Base-by-base conservation (phyloP, 257 asterid genomes). In the Haberlea rhodopensis region DNA sequence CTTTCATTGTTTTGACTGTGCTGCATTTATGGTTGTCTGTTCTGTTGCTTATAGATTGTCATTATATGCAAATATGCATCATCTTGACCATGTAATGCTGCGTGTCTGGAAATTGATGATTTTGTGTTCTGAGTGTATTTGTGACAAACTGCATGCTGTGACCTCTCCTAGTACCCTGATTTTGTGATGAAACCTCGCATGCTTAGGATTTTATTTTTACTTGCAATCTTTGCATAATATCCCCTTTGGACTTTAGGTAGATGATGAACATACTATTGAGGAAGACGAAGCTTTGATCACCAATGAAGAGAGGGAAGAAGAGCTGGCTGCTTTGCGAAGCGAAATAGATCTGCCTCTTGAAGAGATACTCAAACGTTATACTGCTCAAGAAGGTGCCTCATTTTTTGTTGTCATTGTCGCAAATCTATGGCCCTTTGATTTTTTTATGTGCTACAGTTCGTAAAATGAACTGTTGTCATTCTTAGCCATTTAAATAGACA, bases 251-350 rank as follows among this genome's bases (percentile, higher is more conserved):
- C 59, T 78, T 87, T 83, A 90, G 99, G 97, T 86, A 86, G 99
- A 94, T 64, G 97, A 90, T 51, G 99, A 94, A 90, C 95, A 81
- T 76, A 94, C 97, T 24, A 80, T 94, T 74, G 99, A 90, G 81
- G 92, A 81, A 73, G 99, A 87, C 62, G 99, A 94, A 85, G 92
- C 96, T 63, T 76, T 81, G 70, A 94, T 94, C 76, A 85, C 88
- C 68, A 84, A 78, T 77, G 97, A 90, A 78, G 99, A 94, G 84
- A 86, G 99, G 75, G 94, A 84, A 20, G 97, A 90, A 81, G 99
- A 94, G 73, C 72, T 90, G 58, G 89, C 83, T 40, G 99, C 95
- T 60, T 76, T 94, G 71, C 94, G 78, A 55, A 80, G 73, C 75
- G 99, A 94, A 83, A 71, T 78, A 69, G 96, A 86, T 79, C 78